Evolutionary conservation across 2,329 filamentous ascomycete genomes (phyloP).

Genomic region (Ophiostoma sp.): DNA sequence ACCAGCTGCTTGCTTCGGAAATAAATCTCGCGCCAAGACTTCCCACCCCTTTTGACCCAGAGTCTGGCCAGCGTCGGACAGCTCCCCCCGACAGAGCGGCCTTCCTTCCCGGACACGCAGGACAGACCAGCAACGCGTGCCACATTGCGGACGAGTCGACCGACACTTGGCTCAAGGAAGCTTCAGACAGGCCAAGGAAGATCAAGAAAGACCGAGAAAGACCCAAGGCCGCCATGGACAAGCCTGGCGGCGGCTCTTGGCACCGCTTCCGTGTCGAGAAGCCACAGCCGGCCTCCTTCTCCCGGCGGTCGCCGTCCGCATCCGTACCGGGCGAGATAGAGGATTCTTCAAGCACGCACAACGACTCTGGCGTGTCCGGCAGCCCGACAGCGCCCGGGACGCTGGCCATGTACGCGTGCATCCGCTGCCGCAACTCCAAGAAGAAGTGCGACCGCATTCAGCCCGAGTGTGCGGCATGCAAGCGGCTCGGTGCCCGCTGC

Average conservation of each 20-base stretch:
- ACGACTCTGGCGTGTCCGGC: neutral
- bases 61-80: neutral
- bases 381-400: constrained; percentile 8
- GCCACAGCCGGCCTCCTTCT: constrained; percentile 24
- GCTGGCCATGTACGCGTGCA: constrained; percentile 33
- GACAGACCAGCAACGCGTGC: neutral
- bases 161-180: neutral
- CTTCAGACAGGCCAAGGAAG: too few species aligned
- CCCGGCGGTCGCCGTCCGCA: neutral
- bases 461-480: constrained; percentile 39
- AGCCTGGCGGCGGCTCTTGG: constrained; percentile 27
- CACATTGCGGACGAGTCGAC: neutral
- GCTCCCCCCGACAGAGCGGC: neutral
- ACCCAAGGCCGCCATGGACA: constrained; percentile 9
- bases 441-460: constrained; percentile 42
- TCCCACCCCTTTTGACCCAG: neutral
- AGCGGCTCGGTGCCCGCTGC: constrained; percentile 38
- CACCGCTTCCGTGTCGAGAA: constrained; percentile 29
- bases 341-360: neutral
- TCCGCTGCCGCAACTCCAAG: constrained; percentile 42
- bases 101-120: neutral
- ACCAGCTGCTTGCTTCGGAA: too few species aligned
- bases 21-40: neutral
- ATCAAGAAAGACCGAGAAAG: too few species aligned
- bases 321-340: neutral